phyloP scores from a whole-genome alignment of 148 eudicot species.

The Vaccinium macrocarpon region DNA sequence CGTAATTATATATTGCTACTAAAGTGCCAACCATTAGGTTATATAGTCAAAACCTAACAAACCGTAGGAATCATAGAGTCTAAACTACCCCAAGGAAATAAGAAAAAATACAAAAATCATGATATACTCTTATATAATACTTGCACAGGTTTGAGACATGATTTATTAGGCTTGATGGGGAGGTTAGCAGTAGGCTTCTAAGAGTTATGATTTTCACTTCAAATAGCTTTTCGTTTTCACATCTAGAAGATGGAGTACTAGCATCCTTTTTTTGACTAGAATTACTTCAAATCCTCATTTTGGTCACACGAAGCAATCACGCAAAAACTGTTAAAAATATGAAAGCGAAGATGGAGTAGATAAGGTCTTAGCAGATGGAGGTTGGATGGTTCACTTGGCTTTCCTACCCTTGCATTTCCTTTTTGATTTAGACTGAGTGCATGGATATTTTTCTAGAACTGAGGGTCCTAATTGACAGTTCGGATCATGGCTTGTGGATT shows the following conservation, averaged over 20 bases:
- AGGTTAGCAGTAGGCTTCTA: background rate
- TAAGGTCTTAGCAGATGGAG: too few relatives aligned
- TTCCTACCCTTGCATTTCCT: background rate
- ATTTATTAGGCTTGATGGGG: constrained; percentile 4
- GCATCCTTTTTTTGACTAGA: background rate
- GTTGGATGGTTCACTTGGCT: background rate
- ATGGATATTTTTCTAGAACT: background rate
- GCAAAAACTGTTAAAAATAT: too few relatives aligned
- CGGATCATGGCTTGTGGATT: background rate
- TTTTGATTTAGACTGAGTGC: background rate
- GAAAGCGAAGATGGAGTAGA: too few relatives aligned
- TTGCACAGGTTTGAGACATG: background rate
- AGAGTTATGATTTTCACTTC: background rate
- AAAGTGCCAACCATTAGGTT: background rate
- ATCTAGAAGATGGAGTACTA: background rate
- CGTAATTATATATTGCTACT: background rate
- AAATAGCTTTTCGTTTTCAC: background rate
- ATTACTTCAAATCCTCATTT: background rate
- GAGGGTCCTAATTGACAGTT: background rate
- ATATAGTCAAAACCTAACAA: background rate
- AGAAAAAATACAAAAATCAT: background rate
- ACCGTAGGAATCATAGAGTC: background rate
- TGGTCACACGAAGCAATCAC: too few relatives aligned
- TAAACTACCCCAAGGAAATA: background rate
- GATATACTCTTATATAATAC: background rate